Percentiles rank a stretch among this genome's conserved stretches.
These are phyloP conservation scores for Puccinia novopanici DNA, from an alignment of 1,284 basidiomycete species.

Conservation along the genomic window DNA sequence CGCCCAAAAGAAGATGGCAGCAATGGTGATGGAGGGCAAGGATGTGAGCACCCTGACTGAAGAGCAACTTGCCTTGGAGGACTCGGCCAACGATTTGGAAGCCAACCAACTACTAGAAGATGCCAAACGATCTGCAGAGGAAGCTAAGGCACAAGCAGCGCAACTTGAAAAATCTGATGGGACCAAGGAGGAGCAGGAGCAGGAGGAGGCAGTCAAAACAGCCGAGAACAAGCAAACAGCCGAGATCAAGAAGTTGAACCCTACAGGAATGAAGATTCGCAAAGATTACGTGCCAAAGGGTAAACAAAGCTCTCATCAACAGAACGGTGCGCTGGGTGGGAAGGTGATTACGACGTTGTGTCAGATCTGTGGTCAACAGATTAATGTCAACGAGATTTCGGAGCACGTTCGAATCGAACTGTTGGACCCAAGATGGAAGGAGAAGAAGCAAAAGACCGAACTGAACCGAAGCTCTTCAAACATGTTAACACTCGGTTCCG, in stretches of 20 bases:
- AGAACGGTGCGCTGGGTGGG: conserved; percentile 19
- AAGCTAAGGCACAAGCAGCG: conserved; percentile 72
- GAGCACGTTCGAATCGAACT: conserved; percentile 99
- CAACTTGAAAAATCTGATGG: conserved; percentile 71
- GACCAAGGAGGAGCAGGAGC: conserved; percentile 73
- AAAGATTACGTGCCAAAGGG: conserved; percentile 89
- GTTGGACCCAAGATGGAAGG: conserved; percentile 95
- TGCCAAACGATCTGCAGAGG: conserved; percentile 67
- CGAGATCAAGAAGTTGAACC: conserved; percentile 53
- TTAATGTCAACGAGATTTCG: conserved; percentile 88
- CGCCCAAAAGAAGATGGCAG: conserved; percentile 95
- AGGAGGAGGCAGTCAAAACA: conserved; percentile 71
- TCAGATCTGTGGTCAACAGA: conserved; percentile 88
- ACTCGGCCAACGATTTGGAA: conserved; percentile 61
- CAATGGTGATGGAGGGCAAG: conserved; percentile 90
- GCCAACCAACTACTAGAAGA: conserved; percentile 75
- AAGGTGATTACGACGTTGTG: conserved; percentile 79
- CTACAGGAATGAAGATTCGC: conserved; percentile 83
- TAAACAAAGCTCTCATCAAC: conserved; percentile 52
- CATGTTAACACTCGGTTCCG: conserved; percentile 69
- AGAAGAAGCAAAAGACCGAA: conserved; percentile 82
- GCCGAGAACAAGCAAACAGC: conserved; percentile 60
- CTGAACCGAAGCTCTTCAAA: conserved; percentile 84
- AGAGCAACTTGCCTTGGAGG: conserved; percentile 73
- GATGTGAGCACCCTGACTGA: conserved; percentile 76